Conservation (phyloP, 139 green algal species). For the Chlorella vulgaris region DNA sequence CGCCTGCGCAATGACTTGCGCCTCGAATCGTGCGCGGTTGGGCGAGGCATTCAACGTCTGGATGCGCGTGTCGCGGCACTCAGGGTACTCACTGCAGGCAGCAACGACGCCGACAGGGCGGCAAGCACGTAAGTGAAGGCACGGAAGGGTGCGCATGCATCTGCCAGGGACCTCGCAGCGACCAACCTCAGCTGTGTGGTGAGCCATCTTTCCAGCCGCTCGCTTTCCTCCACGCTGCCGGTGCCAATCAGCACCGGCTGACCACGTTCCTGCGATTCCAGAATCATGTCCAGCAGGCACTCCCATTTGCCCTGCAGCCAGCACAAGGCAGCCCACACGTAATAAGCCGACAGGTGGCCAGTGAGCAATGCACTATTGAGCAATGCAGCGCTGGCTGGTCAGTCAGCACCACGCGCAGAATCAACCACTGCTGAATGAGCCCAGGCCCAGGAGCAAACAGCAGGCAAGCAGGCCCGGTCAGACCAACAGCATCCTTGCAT, state of each 20-base stretch:
- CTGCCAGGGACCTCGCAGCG: too few species aligned
- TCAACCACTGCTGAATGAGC: too few species aligned
- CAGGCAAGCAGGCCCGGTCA: neutral
- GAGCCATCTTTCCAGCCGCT: slow-evolving; percentile 38
- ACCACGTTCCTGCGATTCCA: slow-evolving; percentile 19
- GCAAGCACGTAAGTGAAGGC: too few species aligned
- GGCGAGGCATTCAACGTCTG: slow-evolving; percentile 70
- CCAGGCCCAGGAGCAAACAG: too few species aligned
- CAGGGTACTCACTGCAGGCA: too few species aligned
- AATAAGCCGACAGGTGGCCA: neutral
- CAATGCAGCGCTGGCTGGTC: neutral
- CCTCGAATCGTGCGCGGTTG: slow-evolving; percentile 76
- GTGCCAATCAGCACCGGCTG: slow-evolving; percentile 93
- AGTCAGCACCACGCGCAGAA: too few species aligned
- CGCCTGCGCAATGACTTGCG: slow-evolving; percentile 77
- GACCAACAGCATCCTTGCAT: neutral
- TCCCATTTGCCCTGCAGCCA: slow-evolving; percentile 12
- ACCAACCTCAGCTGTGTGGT: neutral
- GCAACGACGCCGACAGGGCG: too few species aligned
- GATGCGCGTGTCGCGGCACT: too few species aligned
- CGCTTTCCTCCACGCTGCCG: slow-evolving; percentile 68
- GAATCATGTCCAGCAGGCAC: slow-evolving; percentile 34
- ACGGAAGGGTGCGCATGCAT: too few species aligned
- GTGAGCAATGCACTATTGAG: neutral
- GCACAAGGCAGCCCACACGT: neutral